Evolutionary conservation across 306 rosid species (phyloP).

Genomic region (Vigna mungo): DNA sequence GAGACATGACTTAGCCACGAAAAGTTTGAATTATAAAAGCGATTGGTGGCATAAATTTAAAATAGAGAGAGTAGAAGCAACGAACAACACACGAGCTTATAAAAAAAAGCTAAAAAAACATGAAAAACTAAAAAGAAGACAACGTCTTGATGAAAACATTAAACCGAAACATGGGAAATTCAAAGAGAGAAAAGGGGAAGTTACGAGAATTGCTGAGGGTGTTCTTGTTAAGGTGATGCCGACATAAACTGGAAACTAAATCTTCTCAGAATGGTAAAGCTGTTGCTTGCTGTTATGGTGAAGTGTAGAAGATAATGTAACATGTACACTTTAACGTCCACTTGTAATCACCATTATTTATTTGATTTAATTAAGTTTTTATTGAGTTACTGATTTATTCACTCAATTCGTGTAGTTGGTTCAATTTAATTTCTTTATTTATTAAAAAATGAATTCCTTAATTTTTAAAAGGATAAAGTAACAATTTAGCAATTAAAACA

Average conservation of each 20-base stretch:
- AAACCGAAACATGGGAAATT: background rate
- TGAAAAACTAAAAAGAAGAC: background rate
- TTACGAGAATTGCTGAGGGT: constrained; percentile 13
- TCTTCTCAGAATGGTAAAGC: background rate
- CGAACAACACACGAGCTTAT: background rate
- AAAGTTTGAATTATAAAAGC: background rate
- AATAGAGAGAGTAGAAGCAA: background rate
- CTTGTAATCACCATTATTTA: background rate
- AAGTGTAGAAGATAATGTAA: constrained; percentile 33
- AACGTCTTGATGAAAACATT: background rate
- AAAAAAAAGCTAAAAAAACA: too few relatives aligned
- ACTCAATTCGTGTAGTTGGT: too few relatives aligned
- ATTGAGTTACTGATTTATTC: too few relatives aligned
- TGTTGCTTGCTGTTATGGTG: background rate
- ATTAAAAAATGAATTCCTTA: too few relatives aligned
- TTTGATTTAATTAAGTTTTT: too few relatives aligned
- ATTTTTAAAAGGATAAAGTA: too few relatives aligned
- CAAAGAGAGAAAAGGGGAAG: background rate
- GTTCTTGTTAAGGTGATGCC: background rate
- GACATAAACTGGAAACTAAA: background rate
- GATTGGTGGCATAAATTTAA: background rate
- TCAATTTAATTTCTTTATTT: too few relatives aligned
- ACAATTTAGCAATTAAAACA: too few relatives aligned
- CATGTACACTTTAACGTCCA: background rate
- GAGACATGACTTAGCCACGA: background rate